Evolutionary conservation across 2,329 filamentous ascomycete species (phyloP).

Genomic region (Chalaropsis thielavioides): DNA sequence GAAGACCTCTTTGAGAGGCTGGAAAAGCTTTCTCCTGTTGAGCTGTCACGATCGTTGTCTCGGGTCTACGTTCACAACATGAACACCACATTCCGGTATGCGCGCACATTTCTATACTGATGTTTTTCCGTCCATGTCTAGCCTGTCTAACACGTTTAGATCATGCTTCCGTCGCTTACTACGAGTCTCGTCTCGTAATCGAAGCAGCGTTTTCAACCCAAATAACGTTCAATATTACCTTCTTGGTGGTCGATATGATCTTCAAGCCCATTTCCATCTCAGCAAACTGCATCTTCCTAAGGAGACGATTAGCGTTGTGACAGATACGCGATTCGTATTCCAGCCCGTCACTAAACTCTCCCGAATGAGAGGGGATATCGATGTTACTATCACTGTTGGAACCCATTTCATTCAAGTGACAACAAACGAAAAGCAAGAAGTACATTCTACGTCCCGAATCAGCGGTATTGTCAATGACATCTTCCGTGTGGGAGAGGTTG

Average conservation of each 20-base stretch:
- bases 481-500: constrained; percentile 51
- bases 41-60: constrained; percentile 43
- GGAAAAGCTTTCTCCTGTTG: constrained; percentile 46
- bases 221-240: constrained; percentile 52
- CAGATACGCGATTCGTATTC: constrained; percentile 50
- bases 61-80: constrained; percentile 59
- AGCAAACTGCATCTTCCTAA: constrained; percentile 53
- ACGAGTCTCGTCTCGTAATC: constrained; percentile 46
- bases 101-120: not conserved
- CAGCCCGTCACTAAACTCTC: constrained; percentile 51
- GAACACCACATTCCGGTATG: constrained; percentile 52
- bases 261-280: constrained; percentile 52
- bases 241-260: constrained; percentile 49
- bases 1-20: constrained; percentile 51
- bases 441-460: constrained; percentile 46
- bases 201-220: constrained; percentile 46
- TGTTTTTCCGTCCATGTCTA: not conserved
- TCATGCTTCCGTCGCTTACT: constrained; percentile 53
- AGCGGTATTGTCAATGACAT: constrained; percentile 55
- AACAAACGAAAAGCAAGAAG: constrained; percentile 53
- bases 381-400: constrained; percentile 53
- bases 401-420: constrained; percentile 57
- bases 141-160: constrained; percentile 23
- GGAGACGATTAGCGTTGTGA: constrained; percentile 54
- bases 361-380: constrained; percentile 55